A percentile compares a stretch with the other conserved stretches of the same genome.
These are phyloP conservation scores for Myxozyma melibiosi DNA, from an alignment of 805 yeast genomes.

Conservation along the genomic window DNA sequence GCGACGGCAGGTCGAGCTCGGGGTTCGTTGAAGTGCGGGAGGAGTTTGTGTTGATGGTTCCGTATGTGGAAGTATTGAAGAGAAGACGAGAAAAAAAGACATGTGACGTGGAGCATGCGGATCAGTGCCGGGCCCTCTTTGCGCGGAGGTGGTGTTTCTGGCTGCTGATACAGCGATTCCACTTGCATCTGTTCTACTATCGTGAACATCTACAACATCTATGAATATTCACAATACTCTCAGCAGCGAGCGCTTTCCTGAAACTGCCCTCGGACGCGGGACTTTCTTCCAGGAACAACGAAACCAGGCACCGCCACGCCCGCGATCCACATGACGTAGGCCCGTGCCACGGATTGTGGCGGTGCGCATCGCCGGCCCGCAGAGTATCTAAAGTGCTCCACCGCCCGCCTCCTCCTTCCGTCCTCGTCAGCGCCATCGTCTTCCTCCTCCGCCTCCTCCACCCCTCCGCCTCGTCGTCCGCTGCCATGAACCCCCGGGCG, in stretches of 20 bases:
- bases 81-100: too few species aligned
- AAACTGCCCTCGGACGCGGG: too few species aligned
- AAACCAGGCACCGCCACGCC: neutral
- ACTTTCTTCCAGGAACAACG: neutral
- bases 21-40: neutral
- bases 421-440: neutral
- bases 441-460: neutral
- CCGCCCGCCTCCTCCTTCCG: conserved; percentile 1
- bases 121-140: neutral
- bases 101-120: too few species aligned
- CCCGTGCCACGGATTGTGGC: neutral
- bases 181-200: too few species aligned
- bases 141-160: neutral
- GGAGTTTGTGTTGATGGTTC: neutral
- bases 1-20: conserved; percentile 12
- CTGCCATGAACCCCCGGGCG: conserved; percentile 31
- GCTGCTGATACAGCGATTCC: too few species aligned
- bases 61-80: too few species aligned
- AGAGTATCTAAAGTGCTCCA: neutral
- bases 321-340: conserved; percentile 7
- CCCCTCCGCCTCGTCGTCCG: neutral
- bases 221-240: too few species aligned
- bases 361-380: neutral
- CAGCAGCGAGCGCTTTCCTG: too few species aligned
- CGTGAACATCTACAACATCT: too few species aligned